A percentile compares a stretch with the other conserved stretches of the same genome.
phyloP scores from a whole-genome alignment of 352 stramenopile genomes.

The Phytopythium chamaehyphon region DNA sequence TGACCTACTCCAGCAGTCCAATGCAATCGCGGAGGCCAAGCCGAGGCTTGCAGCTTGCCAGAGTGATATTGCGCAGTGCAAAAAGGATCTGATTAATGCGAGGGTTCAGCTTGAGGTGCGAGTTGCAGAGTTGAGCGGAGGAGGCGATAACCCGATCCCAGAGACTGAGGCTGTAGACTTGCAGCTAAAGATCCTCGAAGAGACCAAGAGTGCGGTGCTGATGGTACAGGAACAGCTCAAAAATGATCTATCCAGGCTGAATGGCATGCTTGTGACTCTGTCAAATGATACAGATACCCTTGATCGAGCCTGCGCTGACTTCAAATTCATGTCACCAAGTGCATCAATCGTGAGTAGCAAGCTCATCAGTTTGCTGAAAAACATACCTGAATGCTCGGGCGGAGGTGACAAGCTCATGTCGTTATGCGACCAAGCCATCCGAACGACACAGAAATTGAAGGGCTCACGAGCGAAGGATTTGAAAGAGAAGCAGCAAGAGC shows the following conservation, averaged over 20 bases:
- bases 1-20: slow-evolving; percentile 28
- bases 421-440: slow-evolving; percentile 42
- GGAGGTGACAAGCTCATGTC: slow-evolving; percentile 41
- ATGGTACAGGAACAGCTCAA: slow-evolving; percentile 44
- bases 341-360: slow-evolving; percentile 14
- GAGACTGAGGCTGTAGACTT: slow-evolving; percentile 1
- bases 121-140: background rate
- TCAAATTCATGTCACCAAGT: slow-evolving; percentile 29
- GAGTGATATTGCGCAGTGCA: slow-evolving; percentile 28
- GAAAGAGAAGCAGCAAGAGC: slow-evolving; percentile 42
- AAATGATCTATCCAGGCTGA: slow-evolving; percentile 33
- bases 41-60: slow-evolving; percentile 24
- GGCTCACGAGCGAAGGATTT: slow-evolving; percentile 47
- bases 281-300: slow-evolving; percentile 43
- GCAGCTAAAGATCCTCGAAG: slow-evolving; percentile 29
- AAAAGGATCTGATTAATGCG: slow-evolving; percentile 39
- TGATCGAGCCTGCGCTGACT: slow-evolving; percentile 18
- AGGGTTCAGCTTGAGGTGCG: slow-evolving; percentile 41
- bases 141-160: background rate
- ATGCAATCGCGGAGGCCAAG: slow-evolving; percentile 40
- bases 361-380: slow-evolving; percentile 21
- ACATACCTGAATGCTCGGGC: slow-evolving; percentile 40
- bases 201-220: slow-evolving; percentile 34
- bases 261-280: slow-evolving; percentile 47
- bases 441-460: slow-evolving; percentile 37